Percentiles rank a stretch among this genome's conserved stretches.
Evolutionary conservation across 129 eudicot genomes (phyloP).

Genomic region (Helichrysum umbraculigerum): DNA sequence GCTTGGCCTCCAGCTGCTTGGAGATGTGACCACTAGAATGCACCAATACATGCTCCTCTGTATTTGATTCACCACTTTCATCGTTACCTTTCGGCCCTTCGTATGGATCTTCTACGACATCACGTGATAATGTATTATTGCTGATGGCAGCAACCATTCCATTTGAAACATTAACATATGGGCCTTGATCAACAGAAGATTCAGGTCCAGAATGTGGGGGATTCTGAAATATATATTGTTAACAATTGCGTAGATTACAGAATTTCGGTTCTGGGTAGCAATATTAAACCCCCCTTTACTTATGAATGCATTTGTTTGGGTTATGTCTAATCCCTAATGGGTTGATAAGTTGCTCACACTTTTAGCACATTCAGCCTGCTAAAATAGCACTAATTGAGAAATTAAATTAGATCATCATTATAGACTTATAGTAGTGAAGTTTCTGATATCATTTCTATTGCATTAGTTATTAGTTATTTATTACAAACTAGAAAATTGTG

Average conservation of each 20-base stretch:
- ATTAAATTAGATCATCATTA: too few species aligned
- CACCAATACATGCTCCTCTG: conserved; percentile 23
- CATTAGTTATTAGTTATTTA: too few species aligned
- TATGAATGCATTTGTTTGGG: background rate
- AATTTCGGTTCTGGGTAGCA: background rate
- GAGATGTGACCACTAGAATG: background rate
- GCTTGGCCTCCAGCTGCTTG: conserved; percentile 15
- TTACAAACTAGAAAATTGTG: background rate
- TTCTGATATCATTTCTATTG: too few species aligned
- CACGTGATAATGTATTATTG: conserved; percentile 41
- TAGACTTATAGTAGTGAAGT: too few species aligned
- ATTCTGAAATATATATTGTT: conserved; percentile 25
- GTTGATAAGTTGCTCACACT: too few species aligned
- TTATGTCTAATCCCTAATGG: background rate
- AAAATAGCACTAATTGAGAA: too few species aligned
- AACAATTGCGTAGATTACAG: background rate
- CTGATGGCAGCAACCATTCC: conserved; percentile 76
- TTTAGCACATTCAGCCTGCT: too few species aligned
- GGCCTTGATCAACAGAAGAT: conserved; percentile 80
- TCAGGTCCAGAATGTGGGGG: conserved; percentile 41
- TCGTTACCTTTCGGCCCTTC: conserved; percentile 22
- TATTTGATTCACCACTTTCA: conserved; percentile 16
- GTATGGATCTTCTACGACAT: conserved; percentile 28
- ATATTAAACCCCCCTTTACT: background rate
- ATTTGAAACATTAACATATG: conserved; percentile 64